phyloP scores from a whole-genome alignment of 2,329 filamentous ascomycete genomes.

The Fusarium guadeloupense region DNA sequence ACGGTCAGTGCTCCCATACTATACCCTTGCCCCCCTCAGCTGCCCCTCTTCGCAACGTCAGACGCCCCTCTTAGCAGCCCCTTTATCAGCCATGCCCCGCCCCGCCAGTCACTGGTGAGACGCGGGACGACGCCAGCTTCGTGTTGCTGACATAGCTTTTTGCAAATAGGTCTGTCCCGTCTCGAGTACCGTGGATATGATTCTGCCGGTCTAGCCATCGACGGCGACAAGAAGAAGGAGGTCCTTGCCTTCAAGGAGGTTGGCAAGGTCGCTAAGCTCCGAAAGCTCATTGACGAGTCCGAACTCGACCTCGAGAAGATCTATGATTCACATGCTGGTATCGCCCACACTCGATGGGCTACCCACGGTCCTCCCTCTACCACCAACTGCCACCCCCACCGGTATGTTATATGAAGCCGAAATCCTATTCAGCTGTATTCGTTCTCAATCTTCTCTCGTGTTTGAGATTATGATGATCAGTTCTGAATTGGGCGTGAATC shows the following conservation, averaged over 20 bases:
- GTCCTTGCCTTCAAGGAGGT: conserved; percentile 98
- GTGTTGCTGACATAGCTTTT: conserved; percentile 44
- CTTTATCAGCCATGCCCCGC: conserved; percentile 38
- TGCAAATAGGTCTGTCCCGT: conserved; percentile 79
- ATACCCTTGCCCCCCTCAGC: conserved; percentile 26
- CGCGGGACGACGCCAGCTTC: conserved; percentile 37
- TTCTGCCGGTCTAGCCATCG: conserved; percentile 93
- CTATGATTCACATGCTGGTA: conserved; percentile 97
- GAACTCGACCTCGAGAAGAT: conserved; percentile 88
- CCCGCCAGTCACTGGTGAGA: conserved; percentile 42
- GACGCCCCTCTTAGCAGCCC: conserved; percentile 25
- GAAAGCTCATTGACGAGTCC: conserved; percentile 86
- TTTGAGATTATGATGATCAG: conserved; percentile 11
- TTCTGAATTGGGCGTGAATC: conserved; percentile 1
- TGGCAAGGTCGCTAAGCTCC: conserved; percentile 97
- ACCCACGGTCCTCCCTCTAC: conserved; percentile 95
- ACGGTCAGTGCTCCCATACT: conserved; percentile 70
- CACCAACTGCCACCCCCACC: conserved; percentile 97
- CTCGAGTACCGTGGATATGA: conserved; percentile 99
- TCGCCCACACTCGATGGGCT: conserved; percentile 98
- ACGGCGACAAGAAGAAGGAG: conserved; percentile 99
- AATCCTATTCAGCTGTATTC: background rate
- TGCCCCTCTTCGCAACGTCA: conserved; percentile 19
- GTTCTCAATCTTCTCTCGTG: background rate
- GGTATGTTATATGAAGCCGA: conserved; percentile 64